These are phyloP conservation scores for Aspergillus amoenus DNA, from an alignment of 2,329 filamentous ascomycete genomes.

Conservation along the genomic window DNA sequence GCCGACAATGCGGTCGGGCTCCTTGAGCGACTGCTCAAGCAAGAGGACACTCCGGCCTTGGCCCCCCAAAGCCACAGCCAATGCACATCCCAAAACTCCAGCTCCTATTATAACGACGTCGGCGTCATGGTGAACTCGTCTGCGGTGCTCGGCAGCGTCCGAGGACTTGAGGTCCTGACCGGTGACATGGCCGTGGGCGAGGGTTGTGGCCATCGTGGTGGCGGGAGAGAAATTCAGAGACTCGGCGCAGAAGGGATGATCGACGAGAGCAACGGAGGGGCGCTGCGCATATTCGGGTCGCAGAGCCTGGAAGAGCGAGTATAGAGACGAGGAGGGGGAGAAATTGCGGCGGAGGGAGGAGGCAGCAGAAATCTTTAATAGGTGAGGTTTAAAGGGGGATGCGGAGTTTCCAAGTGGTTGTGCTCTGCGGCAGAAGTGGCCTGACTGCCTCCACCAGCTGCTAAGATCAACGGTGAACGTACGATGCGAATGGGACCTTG, in stretches of 20 bases:
- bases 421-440: conserved; percentile 2
- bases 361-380: conserved; percentile 1
- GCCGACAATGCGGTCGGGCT: conserved; percentile 94
- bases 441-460: conserved; percentile 5
- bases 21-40: conserved; percentile 82
- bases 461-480: conserved; percentile 3
- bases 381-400: conserved; percentile 5
- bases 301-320: neutral
- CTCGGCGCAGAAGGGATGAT: conserved; percentile 10
- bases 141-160: conserved; percentile 43
- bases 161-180: conserved; percentile 24
- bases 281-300: conserved; percentile 22
- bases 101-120: conserved; percentile 93
- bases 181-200: conserved; percentile 20
- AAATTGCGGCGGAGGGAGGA: conserved; percentile 3
- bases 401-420: neutral
- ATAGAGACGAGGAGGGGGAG: conserved; percentile 1
- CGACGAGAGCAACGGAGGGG: conserved; percentile 8
- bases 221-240: conserved; percentile 10
- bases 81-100: conserved; percentile 83
- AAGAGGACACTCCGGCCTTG: conserved; percentile 90
- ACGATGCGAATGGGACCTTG: conserved; percentile 1
- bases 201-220: conserved; percentile 31
- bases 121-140: conserved; percentile 59
- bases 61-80: conserved; percentile 78